These are phyloP conservation scores for Myriosclerotinia scirpicola DNA, from an alignment of 2,329 filamentous ascomycete species.

Conservation along the genomic window DNA sequence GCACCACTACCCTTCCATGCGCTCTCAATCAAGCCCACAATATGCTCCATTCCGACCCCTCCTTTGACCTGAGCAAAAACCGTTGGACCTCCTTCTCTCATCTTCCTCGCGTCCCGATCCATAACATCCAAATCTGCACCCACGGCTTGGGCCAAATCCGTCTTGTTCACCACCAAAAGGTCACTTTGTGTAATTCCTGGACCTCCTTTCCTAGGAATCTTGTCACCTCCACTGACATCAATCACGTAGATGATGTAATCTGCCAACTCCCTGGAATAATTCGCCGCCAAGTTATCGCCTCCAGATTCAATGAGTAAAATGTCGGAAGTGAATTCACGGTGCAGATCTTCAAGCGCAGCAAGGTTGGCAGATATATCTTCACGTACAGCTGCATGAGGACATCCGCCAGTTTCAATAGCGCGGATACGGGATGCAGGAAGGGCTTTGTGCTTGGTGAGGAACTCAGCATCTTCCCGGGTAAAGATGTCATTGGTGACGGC, in stretches of 20 bases:
- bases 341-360: slow-evolving; percentile 85
- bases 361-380: slow-evolving; percentile 96
- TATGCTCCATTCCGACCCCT: slow-evolving; percentile 78
- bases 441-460: slow-evolving; percentile 83
- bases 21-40: slow-evolving; percentile 82
- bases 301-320: slow-evolving; percentile 92
- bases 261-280: slow-evolving; percentile 91
- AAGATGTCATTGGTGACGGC: slow-evolving; percentile 99
- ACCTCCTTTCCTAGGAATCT: slow-evolving; percentile 92
- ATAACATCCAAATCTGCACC: slow-evolving; percentile 90
- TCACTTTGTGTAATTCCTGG: slow-evolving; percentile 97
- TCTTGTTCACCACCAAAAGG: slow-evolving; percentile 94
- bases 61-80: slow-evolving; percentile 98
- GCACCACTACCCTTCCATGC: slow-evolving; percentile 93
- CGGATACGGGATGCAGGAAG: slow-evolving; percentile 81
- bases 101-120: slow-evolving; percentile 91
- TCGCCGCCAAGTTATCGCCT: slow-evolving; percentile 94
- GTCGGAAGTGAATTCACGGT: slow-evolving; percentile 76
- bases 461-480: slow-evolving; percentile 96
- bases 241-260: slow-evolving; percentile 99
- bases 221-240: slow-evolving; percentile 93
- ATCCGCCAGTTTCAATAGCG: slow-evolving; percentile 96
- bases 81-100: slow-evolving; percentile 91
- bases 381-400: slow-evolving; percentile 93
- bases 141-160: slow-evolving; percentile 84